Evolutionary conservation across 306 rosid genomes (phyloP), one percentile per base, ranked within the genome.

Genomic region (Casuarina cunninghamiana): DNA sequence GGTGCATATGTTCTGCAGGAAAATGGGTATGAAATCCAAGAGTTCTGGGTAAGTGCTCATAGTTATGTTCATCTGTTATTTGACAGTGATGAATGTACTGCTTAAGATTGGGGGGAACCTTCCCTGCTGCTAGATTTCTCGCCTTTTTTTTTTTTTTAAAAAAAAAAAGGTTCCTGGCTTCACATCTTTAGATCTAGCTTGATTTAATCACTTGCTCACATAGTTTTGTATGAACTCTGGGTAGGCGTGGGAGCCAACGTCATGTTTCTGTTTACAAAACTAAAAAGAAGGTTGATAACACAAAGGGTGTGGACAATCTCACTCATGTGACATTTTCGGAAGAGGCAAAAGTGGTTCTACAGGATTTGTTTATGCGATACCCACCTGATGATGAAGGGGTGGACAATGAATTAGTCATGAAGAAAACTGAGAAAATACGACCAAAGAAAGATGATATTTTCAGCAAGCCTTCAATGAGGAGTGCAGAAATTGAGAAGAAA

Each of bases 31-130:
- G 88, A 81, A 0, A 58, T 91, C 99, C 74, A 96, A 85, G 85
- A 96, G 97, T 87, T 19, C 17, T 45, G 99, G 99, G 98, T 96
- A 84, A 93, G 98, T 85, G 76, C 68, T 73, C 72, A 17, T 69
- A 60, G 60, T 39, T 43, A 21, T 50, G 50, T 51, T 12, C 54
- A 43, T 35, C 57, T 35, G 7, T 17, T 42, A 3, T 41, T 12
- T 38, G 12, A 46, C 15, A 5, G 65, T 38, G 44, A 38, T n/a
- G 50, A 49, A 35, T 2, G 68, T 77, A 19, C 21, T 42, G 58
- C 53, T 72, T 72, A 53, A 21, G 69, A 45, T 53, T 63, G 17
- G 48, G 69, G 17, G 19, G 43, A 42, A 53, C 32, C 46, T 39
- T 67, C 53, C 35, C 39, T 68, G 80, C 69, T 77, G 62, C 60